Evolutionary conservation across 768 basidiomycete species (phyloP).

Genomic region (Mycena indigotica): DNA sequence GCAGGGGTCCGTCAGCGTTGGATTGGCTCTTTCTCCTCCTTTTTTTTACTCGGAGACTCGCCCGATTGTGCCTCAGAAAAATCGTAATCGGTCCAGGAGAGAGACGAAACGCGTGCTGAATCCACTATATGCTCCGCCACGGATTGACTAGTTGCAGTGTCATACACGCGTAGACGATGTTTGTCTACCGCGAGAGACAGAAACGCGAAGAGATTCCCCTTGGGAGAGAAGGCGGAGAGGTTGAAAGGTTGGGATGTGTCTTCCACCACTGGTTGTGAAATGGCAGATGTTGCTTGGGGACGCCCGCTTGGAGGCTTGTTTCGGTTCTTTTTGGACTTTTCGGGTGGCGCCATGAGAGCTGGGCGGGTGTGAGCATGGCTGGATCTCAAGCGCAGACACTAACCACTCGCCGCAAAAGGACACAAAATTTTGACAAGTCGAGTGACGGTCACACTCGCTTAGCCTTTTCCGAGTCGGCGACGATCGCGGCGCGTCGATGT

Average conservation of each 20-base stretch:
- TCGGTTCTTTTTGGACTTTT: slow-evolving; percentile 54
- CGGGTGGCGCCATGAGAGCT: slow-evolving; percentile 44
- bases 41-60: slow-evolving; percentile 51
- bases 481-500: background rate
- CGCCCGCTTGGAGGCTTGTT: slow-evolving; percentile 55
- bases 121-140: slow-evolving; percentile 61
- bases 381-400: too few relatives aligned
- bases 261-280: slow-evolving; percentile 58
- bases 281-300: slow-evolving; percentile 53
- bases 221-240: slow-evolving; percentile 62
- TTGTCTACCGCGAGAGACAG: slow-evolving; percentile 71
- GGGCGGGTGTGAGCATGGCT: background rate
- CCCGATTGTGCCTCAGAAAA: slow-evolving; percentile 32
- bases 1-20: slow-evolving; percentile 26
- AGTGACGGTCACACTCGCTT: background rate
- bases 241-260: slow-evolving; percentile 44
- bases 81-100: slow-evolving; percentile 53
- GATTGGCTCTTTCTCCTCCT: slow-evolving; percentile 43
- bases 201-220: slow-evolving; percentile 58
- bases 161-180: slow-evolving; percentile 67
- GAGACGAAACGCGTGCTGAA: slow-evolving; percentile 53
- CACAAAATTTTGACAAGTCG: slow-evolving; percentile 9
- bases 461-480: background rate
- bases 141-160: slow-evolving; percentile 55
- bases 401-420: too few relatives aligned